These are phyloP conservation scores for Kwoniella sp. DNA, from an alignment of 768 basidiomycete genomes.

Conservation along the genomic window DNA sequence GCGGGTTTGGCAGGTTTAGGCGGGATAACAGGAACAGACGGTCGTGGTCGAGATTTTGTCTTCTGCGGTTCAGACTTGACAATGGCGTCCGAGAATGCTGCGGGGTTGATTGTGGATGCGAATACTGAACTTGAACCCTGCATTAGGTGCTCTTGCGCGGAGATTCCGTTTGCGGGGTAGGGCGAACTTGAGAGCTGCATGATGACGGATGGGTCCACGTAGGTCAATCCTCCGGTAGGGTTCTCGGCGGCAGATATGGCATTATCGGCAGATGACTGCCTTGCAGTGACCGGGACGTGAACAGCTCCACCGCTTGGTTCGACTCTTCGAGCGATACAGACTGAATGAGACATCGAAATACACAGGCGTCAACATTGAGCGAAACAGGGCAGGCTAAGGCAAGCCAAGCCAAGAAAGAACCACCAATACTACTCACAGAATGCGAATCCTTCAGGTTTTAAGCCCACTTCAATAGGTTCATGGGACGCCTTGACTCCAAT, in stretches of 20 bases:
- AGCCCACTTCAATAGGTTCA: constrained; percentile 32
- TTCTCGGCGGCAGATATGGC: not conserved
- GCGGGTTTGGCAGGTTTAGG: constrained; percentile 17
- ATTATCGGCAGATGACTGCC: not conserved
- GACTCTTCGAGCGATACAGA: constrained; percentile 46
- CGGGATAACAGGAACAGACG: not conserved
- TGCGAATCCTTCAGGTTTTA: constrained; percentile 43
- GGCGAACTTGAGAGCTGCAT: too few species aligned
- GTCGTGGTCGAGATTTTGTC: not conserved
- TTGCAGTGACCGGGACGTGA: not conserved
- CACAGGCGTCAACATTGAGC: too few species aligned
- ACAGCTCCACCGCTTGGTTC: not conserved
- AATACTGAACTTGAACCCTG: too few species aligned
- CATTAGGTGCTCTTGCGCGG: too few species aligned
- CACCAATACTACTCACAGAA: constrained; percentile 36
- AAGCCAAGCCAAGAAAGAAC: not conserved
- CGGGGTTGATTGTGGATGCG: too few species aligned
- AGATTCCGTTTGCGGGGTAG: too few species aligned
- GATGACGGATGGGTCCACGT: too few species aligned
- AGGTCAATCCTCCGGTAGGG: too few species aligned
- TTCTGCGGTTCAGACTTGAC: not conserved
- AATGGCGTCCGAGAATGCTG: too few species aligned
- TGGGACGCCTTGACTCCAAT: constrained; percentile 33
- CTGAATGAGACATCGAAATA: constrained; percentile 31
- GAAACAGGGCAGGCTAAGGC: too few species aligned